Evolutionary conservation across 441 rosid species (phyloP).

Genomic region (Theobroma grandiflorum): DNA sequence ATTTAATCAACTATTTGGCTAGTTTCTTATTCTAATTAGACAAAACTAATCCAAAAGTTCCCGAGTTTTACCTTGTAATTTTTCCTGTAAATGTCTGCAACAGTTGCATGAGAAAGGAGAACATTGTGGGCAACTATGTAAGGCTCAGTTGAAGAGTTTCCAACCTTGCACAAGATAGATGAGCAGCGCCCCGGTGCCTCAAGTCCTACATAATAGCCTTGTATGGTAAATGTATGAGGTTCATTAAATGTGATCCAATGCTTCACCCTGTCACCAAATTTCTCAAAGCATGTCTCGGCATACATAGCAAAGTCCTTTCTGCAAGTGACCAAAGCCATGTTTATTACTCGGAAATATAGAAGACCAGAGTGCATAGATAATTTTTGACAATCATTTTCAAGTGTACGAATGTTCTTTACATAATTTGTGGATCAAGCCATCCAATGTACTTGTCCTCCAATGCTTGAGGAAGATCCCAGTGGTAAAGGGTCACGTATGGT

Average conservation of each 20-base stretch:
- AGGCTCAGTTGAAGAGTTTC: slow-evolving; percentile 78
- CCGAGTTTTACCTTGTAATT: slow-evolving; percentile 54
- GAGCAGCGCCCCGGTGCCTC: slow-evolving; percentile 75
- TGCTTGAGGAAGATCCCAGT: slow-evolving; percentile 85
- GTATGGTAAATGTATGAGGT: slow-evolving; percentile 65
- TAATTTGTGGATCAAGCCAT: slow-evolving; percentile 66
- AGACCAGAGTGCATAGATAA: background rate
- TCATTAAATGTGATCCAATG: slow-evolving; percentile 80
- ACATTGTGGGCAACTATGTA: slow-evolving; percentile 74
- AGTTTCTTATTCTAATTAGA: background rate
- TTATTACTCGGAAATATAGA: background rate
- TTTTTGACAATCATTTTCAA: background rate
- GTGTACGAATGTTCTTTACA: slow-evolving; percentile 40
- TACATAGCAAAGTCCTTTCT: slow-evolving; percentile 67
- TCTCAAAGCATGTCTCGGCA: slow-evolving; percentile 70
- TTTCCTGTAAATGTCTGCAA: slow-evolving; percentile 52
- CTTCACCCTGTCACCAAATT: slow-evolving; percentile 76
- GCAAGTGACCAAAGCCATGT: slow-evolving; percentile 11
- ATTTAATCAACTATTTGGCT: background rate
- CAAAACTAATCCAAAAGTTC: background rate
- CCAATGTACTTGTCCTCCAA: slow-evolving; percentile 66
- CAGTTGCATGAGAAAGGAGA: slow-evolving; percentile 63
- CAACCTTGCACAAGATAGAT: slow-evolving; percentile 53
- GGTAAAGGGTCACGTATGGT: slow-evolving; percentile 78
- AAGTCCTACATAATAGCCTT: slow-evolving; percentile 71